Conservation (phyloP, 371 early-diverging fungal genomes). For the Capillidium heterosporum region DNA sequence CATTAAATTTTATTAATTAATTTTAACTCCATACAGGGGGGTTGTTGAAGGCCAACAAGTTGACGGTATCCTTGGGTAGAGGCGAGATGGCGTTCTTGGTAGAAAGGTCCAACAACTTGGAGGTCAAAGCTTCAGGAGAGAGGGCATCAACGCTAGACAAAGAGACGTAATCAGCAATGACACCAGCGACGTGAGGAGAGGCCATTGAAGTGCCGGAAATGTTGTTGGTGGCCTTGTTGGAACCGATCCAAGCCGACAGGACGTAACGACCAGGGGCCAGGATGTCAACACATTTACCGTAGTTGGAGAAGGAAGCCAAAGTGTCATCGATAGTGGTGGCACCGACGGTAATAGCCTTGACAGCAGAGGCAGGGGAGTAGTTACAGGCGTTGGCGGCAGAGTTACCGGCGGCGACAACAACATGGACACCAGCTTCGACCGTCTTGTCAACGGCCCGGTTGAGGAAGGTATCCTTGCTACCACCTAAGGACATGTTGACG, state of each 20-base stretch:
- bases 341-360: constrained; percentile 37
- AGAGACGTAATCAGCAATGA: not conserved
- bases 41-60: constrained; percentile 54
- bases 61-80: constrained; percentile 45
- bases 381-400: constrained; percentile 25
- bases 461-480: constrained; percentile 7
- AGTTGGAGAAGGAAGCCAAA: constrained; percentile 49
- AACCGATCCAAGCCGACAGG: constrained; percentile 28
- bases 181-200: constrained; percentile 23
- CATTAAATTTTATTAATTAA: too few species aligned
- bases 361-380: constrained; percentile 37
- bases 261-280: constrained; percentile 34
- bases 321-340: constrained; percentile 34
- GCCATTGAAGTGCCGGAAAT: constrained; percentile 30
- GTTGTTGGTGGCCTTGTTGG: constrained; percentile 14
- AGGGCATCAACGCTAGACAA: not conserved
- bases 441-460: constrained; percentile 17
- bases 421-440: constrained; percentile 21
- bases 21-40: not conserved
- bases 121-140: not conserved
- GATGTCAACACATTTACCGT: constrained; percentile 48
- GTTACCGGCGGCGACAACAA: constrained; percentile 50
- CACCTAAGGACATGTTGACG: constrained; percentile 37
- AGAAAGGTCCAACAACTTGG: constrained; percentile 1
- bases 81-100: constrained; percentile 43